phyloP scores from a whole-genome alignment of 768 basidiomycete species.

The Candolleomyces aberdarensis region DNA sequence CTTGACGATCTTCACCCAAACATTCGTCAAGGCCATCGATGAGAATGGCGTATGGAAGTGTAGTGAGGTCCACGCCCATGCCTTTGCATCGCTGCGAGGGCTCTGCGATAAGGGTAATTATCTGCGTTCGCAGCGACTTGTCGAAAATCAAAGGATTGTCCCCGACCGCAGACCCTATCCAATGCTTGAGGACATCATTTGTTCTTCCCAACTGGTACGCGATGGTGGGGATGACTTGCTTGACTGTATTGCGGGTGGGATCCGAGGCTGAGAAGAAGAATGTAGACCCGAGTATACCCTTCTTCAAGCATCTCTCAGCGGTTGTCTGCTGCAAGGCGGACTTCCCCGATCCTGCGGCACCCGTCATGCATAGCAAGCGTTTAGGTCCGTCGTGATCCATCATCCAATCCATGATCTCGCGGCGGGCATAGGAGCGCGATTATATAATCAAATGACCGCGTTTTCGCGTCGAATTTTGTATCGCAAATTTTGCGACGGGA shows the following conservation, averaged over 20 bases:
- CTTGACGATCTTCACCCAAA: neutral
- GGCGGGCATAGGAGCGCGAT: too few relatives aligned
- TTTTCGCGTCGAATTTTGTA: too few relatives aligned
- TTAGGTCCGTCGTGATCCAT: neutral
- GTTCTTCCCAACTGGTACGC: slow-evolving; percentile 1
- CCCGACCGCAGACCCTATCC: neutral
- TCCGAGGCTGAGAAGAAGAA: neutral
- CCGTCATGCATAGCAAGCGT: neutral
- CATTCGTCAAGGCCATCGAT: slow-evolving; percentile 7
- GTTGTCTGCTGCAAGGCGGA: neutral
- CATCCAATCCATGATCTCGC: neutral
- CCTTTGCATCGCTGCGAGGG: neutral
- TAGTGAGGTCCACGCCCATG: neutral
- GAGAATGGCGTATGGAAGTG: neutral
- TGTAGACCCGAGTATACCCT: neutral
- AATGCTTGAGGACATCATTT: neutral
- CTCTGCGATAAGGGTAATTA: neutral
- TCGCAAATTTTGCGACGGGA: too few relatives aligned
- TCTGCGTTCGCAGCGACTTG: neutral
- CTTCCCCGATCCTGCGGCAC: slow-evolving; percentile 4
- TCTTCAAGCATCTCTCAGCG: neutral
- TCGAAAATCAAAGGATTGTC: neutral
- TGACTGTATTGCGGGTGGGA: neutral
- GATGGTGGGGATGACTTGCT: neutral
- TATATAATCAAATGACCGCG: too few relatives aligned